Evolutionary conservation across 2,329 filamentous ascomycete genomes (phyloP).

Genomic region (Exophiala viscosa): DNA sequence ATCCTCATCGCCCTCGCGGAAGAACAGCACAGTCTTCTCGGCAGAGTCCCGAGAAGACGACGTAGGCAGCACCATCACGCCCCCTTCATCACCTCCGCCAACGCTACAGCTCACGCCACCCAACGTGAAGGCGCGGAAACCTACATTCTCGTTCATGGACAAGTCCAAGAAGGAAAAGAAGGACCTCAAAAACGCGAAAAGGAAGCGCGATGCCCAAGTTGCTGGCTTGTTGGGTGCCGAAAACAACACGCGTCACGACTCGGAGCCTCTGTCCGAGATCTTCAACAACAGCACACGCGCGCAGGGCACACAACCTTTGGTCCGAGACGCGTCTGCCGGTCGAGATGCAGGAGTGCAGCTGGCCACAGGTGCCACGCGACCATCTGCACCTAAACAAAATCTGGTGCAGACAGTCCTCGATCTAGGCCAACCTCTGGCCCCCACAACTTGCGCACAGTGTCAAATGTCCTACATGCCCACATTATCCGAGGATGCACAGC

Average conservation of each 20-base stretch:
- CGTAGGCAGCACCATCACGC: constrained; percentile 41
- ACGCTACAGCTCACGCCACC: constrained; percentile 40
- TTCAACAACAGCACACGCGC: constrained; percentile 25
- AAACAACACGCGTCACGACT: constrained; percentile 13
- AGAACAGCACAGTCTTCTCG: constrained; percentile 43
- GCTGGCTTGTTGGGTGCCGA: constrained; percentile 28
- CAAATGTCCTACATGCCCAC: constrained; percentile 66
- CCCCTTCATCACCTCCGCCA: constrained; percentile 52
- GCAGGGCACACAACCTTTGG: constrained; percentile 7
- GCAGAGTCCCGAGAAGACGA: constrained; percentile 41
- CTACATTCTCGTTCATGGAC: constrained; percentile 48
- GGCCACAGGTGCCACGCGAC: constrained; percentile 7
- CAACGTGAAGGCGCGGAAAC: constrained; percentile 43
- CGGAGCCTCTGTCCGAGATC: constrained; percentile 29
- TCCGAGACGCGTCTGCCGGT: constrained; percentile 4
- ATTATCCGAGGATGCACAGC: constrained; percentile 55
- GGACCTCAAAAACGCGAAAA: constrained; percentile 31
- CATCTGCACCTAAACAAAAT: constrained; percentile 25
- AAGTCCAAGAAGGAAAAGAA: constrained; percentile 27
- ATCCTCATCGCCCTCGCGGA: constrained; percentile 46
- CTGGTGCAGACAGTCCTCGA: constrained; percentile 61
- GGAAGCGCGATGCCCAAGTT: constrained; percentile 37
- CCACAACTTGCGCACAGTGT: constrained; percentile 57
- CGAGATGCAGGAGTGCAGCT: constrained; percentile 8
- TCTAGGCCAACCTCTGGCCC: constrained; percentile 45